Percentiles rank a stretch among this genome's conserved stretches.
These are phyloP conservation scores for Pseudogymnoascus destructans DNA, from an alignment of 2,329 filamentous ascomycete genomes.

Conservation along the genomic window DNA sequence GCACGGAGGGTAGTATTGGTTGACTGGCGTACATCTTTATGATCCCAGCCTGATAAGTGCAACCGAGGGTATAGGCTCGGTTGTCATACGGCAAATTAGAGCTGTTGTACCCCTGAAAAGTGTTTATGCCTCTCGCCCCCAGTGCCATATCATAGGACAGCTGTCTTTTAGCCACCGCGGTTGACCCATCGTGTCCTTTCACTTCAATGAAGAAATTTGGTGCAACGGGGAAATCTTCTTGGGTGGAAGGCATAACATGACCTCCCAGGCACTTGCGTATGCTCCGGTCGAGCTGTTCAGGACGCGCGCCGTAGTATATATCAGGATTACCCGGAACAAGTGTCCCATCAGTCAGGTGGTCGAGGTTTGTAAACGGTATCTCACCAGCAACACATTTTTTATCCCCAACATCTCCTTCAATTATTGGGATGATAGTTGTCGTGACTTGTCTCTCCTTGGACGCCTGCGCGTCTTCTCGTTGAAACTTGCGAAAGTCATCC, in stretches of 20 bases:
- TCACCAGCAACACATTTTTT: slow-evolving; percentile 19
- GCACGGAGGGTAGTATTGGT: not conserved
- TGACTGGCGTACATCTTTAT: slow-evolving; percentile 31
- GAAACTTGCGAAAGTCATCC: slow-evolving; percentile 24
- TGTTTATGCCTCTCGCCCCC: slow-evolving; percentile 27
- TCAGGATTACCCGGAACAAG: slow-evolving; percentile 24
- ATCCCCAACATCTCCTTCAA: slow-evolving; percentile 20
- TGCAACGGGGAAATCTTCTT: slow-evolving; percentile 23
- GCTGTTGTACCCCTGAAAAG: slow-evolving; percentile 27
- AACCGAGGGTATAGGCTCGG: slow-evolving; percentile 28
- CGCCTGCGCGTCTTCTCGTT: slow-evolving; percentile 20
- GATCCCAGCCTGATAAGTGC: slow-evolving; percentile 27
- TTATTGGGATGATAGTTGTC: slow-evolving; percentile 25
- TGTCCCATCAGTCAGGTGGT: slow-evolving; percentile 26
- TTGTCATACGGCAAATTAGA: slow-evolving; percentile 26
- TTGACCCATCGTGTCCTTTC: slow-evolving; percentile 27
- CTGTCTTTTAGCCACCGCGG: slow-evolving; percentile 25
- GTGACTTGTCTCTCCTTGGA: slow-evolving; percentile 28
- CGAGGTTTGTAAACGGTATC: slow-evolving; percentile 28
- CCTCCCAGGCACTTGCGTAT: slow-evolving; percentile 20
- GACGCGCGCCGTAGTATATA: slow-evolving; percentile 24
- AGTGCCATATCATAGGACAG: slow-evolving; percentile 29
- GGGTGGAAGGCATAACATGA: slow-evolving; percentile 27
- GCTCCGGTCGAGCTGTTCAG: slow-evolving; percentile 19
- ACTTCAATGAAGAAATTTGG: slow-evolving; percentile 33